Conservation (phyloP, 805 yeast genomes). For the Kuraishia molischiana region DNA sequence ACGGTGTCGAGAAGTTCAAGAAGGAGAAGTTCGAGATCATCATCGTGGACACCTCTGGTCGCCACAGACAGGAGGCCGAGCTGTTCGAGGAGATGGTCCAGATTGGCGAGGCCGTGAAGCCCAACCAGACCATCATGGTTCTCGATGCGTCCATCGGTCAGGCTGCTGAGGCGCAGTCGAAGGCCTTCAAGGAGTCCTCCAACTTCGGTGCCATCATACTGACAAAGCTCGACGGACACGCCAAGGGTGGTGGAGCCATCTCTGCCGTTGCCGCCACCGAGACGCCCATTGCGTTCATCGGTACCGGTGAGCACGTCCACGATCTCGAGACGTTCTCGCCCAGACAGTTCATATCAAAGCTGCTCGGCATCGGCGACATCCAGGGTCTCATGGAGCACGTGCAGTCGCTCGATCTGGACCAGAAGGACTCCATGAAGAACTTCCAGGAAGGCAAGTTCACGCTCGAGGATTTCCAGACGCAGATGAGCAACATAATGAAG, state of each 20-base stretch:
- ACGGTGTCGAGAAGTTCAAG: conserved; percentile 87
- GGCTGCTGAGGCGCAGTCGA: conserved; percentile 93
- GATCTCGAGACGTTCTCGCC: conserved; percentile 92
- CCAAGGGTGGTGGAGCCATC: conserved; percentile 99
- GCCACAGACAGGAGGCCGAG: conserved; percentile 92
- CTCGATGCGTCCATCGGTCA: conserved; percentile 97
- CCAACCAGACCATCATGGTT: conserved; percentile 97
- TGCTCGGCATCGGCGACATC: conserved; percentile 91
- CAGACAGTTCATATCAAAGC: conserved; percentile 77
- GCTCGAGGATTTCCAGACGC: conserved; percentile 82
- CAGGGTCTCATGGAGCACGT: conserved; percentile 93
- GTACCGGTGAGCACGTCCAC: conserved; percentile 96
- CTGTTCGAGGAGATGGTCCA: conserved; percentile 92
- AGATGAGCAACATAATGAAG: conserved; percentile 89
- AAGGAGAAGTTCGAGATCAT: conserved; percentile 87
- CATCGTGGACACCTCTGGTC: conserved; percentile 95
- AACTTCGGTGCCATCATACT: conserved; percentile 92
- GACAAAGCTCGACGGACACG: conserved; percentile 98
- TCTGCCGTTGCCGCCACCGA: conserved; percentile 96
- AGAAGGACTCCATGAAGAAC: conserved; percentile 84
- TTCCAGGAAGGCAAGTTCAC: conserved; percentile 94
- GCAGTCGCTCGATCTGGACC: conserved; percentile 76
- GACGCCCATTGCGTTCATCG: conserved; percentile 91
- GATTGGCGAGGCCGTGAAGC: conserved; percentile 77
- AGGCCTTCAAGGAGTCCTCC: conserved; percentile 87